Base-by-base conservation (phyloP, 306 rosid genomes). In the Begonia fuchsioides region DNA sequence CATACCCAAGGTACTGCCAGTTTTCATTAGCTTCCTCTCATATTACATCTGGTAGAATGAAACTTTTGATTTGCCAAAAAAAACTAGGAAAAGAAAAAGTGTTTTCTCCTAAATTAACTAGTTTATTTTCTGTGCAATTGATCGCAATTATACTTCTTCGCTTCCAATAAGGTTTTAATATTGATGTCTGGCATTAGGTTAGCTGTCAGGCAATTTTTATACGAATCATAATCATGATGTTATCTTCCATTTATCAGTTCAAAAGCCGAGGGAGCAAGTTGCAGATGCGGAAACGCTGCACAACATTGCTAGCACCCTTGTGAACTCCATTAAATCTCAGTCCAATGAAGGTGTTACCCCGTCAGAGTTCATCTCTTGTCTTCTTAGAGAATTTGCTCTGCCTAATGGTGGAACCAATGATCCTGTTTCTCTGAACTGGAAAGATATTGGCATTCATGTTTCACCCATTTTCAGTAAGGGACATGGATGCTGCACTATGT, bases 281-380 rank as follows among this genome's bases (percentile, higher is more conserved):
- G 87, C 93, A 5, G 96, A 88, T 56, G 94, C 93, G 0, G 93
- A 83, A 60, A 88, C 93, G 0, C 52, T 83, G 44, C 60, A 83
- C 35, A 88, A 79, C 47, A 55, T 88, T 5, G 76, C 86, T 0
- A 76, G 69, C 50, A 60, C 78, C 15, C 46, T 88, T 5, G 68
- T 60, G 20, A 75, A 63, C 1, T 80, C 86, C 10, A 84, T 78
- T 8, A 76, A 56, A 60, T 80, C 88, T 16, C 60, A 83, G 32
- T 68, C 66, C 3, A 69, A 60, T n/a, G 86, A 68, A 18, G 86
- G 93, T 11, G 43, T 80, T 12, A 73, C 86, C 18, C 93, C 86
- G 26, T 71, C 94, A 0, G 73, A 83, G 13, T 88, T 83, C 51
- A 68, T 83, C 11, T 47, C 64, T 13, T 76, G 73, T 67, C 14